Conservation (phyloP, 345 rosid species). For the Anastatica hierochuntica region DNA sequence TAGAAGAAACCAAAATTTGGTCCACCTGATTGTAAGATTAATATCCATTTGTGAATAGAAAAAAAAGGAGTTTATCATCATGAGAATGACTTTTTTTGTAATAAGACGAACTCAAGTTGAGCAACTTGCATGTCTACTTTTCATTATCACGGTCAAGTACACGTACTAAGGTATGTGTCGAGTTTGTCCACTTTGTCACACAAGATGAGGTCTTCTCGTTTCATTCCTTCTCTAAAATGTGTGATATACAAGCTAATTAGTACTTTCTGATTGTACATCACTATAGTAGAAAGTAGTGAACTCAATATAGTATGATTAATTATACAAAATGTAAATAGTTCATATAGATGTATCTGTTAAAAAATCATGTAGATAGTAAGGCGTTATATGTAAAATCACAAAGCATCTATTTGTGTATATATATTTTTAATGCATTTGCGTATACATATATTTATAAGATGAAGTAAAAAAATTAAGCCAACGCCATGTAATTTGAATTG, state of each 20-base stretch:
- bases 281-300: not conserved
- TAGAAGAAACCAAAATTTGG: slow-evolving; percentile 8
- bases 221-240: not conserved
- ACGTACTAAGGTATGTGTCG: slow-evolving; percentile 14
- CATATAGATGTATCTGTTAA: no score
- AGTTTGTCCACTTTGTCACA: slow-evolving; percentile 17
- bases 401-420: no score
- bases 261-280: not conserved
- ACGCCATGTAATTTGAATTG: no score
- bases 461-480: no score
- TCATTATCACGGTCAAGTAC: slow-evolving; percentile 12
- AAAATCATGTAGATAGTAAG: no score
- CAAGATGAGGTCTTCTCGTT: slow-evolving; percentile 20
- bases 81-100: slow-evolving; percentile 13
- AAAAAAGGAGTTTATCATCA: slow-evolving; percentile 7
- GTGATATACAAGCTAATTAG: not conserved
- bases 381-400: no score
- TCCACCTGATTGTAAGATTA: slow-evolving; percentile 7
- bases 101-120: slow-evolving; percentile 23
- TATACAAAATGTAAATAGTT: no score
- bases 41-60: not conserved
- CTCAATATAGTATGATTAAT: no score
- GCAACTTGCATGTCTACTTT: slow-evolving; percentile 24
- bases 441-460: no score
- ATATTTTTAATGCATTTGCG: no score